Evolutionary conservation across 2,329 filamentous ascomycete genomes (phyloP).

Genomic region (Colletotrichum godetiae): DNA sequence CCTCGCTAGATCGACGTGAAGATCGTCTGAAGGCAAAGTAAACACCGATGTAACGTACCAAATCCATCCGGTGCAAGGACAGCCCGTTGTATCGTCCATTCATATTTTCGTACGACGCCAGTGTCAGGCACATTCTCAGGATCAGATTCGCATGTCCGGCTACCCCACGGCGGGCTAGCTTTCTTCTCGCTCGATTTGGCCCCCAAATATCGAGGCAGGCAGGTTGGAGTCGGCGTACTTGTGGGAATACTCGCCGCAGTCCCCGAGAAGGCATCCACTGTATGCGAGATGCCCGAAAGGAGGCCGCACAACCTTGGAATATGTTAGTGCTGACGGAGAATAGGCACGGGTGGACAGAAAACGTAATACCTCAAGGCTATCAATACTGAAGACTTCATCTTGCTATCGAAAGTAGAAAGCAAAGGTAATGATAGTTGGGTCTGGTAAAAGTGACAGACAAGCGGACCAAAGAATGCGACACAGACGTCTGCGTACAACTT

Average conservation of each 20-base stretch:
- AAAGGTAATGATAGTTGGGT: background rate
- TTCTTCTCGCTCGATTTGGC: background rate
- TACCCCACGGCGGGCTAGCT: conserved; percentile 17
- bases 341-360: background rate
- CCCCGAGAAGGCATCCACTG: background rate
- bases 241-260: background rate
- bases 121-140: conserved; percentile 27
- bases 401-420: background rate
- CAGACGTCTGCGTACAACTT: background rate
- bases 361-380: conserved; percentile 10
- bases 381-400: conserved; percentile 5
- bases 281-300: background rate
- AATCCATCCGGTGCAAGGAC: conserved; percentile 26
- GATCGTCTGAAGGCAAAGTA: background rate
- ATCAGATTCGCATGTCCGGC: conserved; percentile 16
- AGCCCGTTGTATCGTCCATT: conserved; percentile 26
- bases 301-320: conserved; percentile 6
- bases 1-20: background rate
- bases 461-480: background rate
- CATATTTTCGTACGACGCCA: conserved; percentile 27
- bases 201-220: conserved; percentile 11
- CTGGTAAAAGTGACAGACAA: too few species aligned
- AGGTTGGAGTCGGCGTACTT: background rate
- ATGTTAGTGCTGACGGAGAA: conserved; percentile 1
- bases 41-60: background rate